A percentile compares a stretch with the other conserved stretches of the same genome.
phyloP scores from a whole-genome alignment of 2,329 filamentous ascomycete species.

The Colletotrichum higginsianum region DNA sequence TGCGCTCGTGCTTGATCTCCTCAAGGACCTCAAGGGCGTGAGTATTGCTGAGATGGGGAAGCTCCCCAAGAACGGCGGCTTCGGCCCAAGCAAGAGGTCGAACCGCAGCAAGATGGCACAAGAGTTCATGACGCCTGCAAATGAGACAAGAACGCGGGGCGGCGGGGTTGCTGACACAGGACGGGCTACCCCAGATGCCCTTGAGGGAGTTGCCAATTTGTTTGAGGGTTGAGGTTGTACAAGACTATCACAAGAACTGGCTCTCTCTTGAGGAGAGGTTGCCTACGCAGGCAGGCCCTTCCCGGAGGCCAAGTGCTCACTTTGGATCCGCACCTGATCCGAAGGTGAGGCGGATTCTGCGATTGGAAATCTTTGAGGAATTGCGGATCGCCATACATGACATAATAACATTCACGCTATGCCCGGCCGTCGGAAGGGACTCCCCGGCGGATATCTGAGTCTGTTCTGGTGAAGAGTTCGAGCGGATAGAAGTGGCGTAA shows the following conservation, averaged over 20 bases:
- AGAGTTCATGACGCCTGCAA: slow-evolving; percentile 71
- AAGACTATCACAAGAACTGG: neutral
- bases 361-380: neutral
- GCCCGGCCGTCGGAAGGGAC: neutral
- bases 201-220: slow-evolving; percentile 70
- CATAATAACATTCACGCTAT: too few relatives aligned
- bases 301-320: neutral
- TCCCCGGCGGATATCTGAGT: neutral
- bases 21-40: slow-evolving; percentile 89
- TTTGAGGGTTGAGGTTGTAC: slow-evolving; percentile 55
- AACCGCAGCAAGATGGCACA: slow-evolving; percentile 74
- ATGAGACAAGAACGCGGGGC: slow-evolving; percentile 48
- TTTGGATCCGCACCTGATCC: neutral
- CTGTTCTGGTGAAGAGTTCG: neutral
- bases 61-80: slow-evolving; percentile 70
- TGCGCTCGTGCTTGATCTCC: slow-evolving; percentile 84
- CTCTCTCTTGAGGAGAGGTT: neutral
- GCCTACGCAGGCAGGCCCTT: neutral
- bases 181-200: slow-evolving; percentile 62
- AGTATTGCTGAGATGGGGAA: slow-evolving; percentile 95
- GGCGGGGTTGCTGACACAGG: slow-evolving; percentile 48
- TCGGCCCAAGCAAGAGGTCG: slow-evolving; percentile 60
- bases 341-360: neutral
- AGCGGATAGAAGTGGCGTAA: slow-evolving; percentile 2
- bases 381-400: neutral